Evolutionary conservation across 495 filamentous ascomycete genomes (phyloP), one percentile per base, ranked within the genome.

Genomic region (Hypoxylon fragiforme): DNA sequence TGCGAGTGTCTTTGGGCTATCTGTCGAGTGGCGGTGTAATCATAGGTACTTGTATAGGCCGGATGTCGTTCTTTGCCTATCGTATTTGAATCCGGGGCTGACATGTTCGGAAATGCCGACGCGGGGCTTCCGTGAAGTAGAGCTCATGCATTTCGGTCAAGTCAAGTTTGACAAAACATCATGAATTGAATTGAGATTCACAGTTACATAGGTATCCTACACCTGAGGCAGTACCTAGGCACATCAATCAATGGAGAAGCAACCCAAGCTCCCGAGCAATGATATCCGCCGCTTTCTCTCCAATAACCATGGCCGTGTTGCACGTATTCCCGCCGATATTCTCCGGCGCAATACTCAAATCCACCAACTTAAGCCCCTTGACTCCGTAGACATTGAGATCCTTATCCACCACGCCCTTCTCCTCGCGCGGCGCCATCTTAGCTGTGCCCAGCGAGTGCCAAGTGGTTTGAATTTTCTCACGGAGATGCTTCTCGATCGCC

Each of bases 291-390:
- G 75, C 82, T 69, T 79, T 85, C 68, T 86, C 83, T 7, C 82
- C 82, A 30, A 86, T 66, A 28, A 77, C 56, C 54, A 86, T 62
- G 1, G 82, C 84, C 1, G 78, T 82, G 53, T 82, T 84, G 45
- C 77, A 76, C 2, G 82, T 85, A 60, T 87, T 87, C 6, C 79
- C 78, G 11, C 54, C 81, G 1, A 87, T 78, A 60, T 86, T 86
- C 53, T 72, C 68, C 2, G 83, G 81, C n/a, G 69, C 68, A 47
- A 83, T 77, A 44, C 72, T 72, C 43, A 78, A 16, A 50, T 80
- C 77, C 5, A 61, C 71, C 16, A 80, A 46, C 60, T 79, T 80
- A 42, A 81, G 67, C 24, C 71, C 70, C 47, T 68, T 46, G 1
- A 76, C 68, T 2, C 79, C 78, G 48, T 83, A 71, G 8, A 84